Conservation (phyloP, 83 land plant species). For the Diphasiastrum complanatum region DNA sequence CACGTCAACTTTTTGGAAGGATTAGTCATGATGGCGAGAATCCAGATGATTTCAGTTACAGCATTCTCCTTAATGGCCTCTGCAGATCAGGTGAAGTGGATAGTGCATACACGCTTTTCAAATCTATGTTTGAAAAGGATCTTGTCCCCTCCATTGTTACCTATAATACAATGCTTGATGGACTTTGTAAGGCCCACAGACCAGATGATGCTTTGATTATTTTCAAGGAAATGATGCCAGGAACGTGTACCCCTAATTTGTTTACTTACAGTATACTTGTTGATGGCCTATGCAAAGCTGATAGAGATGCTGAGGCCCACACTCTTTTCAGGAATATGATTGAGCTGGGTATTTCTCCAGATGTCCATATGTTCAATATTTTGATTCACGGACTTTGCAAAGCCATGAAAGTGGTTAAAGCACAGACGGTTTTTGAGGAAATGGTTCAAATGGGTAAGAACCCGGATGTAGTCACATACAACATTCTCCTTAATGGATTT, state of each 20-base stretch:
- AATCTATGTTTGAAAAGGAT: not conserved
- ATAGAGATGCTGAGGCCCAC: not conserved
- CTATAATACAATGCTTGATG: not conserved
- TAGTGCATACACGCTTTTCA: not conserved
- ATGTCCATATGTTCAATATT: not conserved
- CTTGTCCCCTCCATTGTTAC: not conserved
- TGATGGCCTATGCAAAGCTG: not conserved
- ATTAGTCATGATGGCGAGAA: not conserved
- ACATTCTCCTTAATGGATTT: constrained; percentile 55
- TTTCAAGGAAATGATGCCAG: not conserved
- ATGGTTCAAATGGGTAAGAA: not conserved
- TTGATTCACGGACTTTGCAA: not conserved
- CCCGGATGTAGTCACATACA: not conserved
- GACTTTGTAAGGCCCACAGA: not conserved
- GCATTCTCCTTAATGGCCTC: not conserved
- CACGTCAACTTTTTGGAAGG: not conserved
- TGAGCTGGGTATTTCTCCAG: not conserved
- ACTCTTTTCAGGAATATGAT: not conserved
- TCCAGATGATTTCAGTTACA: not conserved
- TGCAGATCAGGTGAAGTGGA: not conserved
- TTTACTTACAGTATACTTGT: not conserved
- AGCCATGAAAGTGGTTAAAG: not conserved
- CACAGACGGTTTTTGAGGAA: not conserved
- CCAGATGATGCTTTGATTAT: not conserved
- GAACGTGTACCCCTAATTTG: not conserved